These are phyloP conservation scores for Clohesyomyces aquaticus DNA, from an alignment of 495 filamentous ascomycete genomes.

Conservation along the genomic window DNA sequence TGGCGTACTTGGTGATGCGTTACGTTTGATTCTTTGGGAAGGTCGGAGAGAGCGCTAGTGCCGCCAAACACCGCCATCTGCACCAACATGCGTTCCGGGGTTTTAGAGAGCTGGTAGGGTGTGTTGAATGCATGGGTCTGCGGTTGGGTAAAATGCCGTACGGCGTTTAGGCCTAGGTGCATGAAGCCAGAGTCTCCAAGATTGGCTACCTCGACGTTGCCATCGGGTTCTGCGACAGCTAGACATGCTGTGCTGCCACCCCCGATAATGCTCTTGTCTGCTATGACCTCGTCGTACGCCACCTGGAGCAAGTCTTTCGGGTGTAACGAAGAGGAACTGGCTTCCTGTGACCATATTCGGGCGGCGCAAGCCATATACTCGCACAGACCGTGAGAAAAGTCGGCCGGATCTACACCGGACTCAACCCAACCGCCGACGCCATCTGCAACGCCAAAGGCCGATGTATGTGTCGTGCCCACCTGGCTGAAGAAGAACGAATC, in stretches of 20 bases:
- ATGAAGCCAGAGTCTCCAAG: constrained; percentile 98
- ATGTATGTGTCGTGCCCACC: constrained; percentile 60
- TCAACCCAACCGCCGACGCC: constrained; percentile 95
- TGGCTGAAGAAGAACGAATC: constrained; percentile 94
- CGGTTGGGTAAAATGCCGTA: constrained; percentile 77
- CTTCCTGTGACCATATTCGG: constrained; percentile 37
- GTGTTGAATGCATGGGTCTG: constrained; percentile 99
- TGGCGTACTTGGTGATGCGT: constrained; percentile 75
- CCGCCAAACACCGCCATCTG: constrained; percentile 82
- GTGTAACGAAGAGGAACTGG: constrained; percentile 55
- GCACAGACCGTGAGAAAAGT: constrained; percentile 95
- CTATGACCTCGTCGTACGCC: constrained; percentile 79
- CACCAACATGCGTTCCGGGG: constrained; percentile 75
- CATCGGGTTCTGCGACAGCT: constrained; percentile 69
- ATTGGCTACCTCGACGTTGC: constrained; percentile 83
- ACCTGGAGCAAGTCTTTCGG: constrained; percentile 75
- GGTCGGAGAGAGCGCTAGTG: constrained; percentile 69
- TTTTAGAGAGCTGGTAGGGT: constrained; percentile 88
- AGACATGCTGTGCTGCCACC: constrained; percentile 92
- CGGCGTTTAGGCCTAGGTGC: constrained; percentile 77
- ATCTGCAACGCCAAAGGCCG: constrained; percentile 85
- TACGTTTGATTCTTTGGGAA: constrained; percentile 80
- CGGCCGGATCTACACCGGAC: constrained; percentile 85
- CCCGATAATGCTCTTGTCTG: constrained; percentile 70
- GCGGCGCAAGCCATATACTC: constrained; percentile 83